Percentiles rank a stretch among this genome's conserved stretches.
phyloP scores from a whole-genome alignment of 1,139 yeast genomes.

The Diutina rugosa region DNA sequence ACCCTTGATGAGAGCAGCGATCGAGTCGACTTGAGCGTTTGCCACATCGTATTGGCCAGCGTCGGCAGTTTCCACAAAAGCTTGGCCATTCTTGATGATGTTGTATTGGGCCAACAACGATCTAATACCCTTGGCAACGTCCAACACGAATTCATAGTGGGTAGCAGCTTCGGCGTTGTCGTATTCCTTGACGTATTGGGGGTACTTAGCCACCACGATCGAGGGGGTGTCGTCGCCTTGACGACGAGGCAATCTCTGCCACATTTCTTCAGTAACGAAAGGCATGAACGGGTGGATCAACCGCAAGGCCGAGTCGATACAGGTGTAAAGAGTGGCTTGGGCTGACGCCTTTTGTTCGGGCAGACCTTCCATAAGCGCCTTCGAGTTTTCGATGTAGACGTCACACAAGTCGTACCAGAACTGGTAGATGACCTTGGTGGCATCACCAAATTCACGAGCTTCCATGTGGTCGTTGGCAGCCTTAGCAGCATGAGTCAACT shows the following conservation, averaged over 20 bases:
- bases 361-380: constrained; percentile 85
- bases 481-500: constrained; percentile 60
- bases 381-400: constrained; percentile 95
- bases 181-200: constrained; percentile 47
- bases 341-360: constrained; percentile 78
- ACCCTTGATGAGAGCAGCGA: constrained; percentile 84
- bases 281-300: constrained; percentile 99
- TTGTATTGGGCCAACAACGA: constrained; percentile 83
- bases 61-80: constrained; percentile 59
- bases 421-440: constrained; percentile 79
- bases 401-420: constrained; percentile 97
- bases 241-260: constrained; percentile 96
- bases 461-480: constrained; percentile 57
- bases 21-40: constrained; percentile 62
- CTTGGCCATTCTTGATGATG: constrained; percentile 78
- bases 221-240: constrained; percentile 54
- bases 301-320: constrained; percentile 84
- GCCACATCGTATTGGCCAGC: constrained; percentile 40
- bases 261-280: constrained; percentile 89
- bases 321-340: constrained; percentile 83
- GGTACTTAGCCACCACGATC: constrained; percentile 74
- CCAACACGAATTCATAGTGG: constrained; percentile 75
- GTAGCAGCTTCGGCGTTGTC: constrained; percentile 51
- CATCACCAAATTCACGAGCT: constrained; percentile 75
- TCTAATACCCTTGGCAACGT: constrained; percentile 83